Base-by-base conservation (phyloP, 2,329 filamentous ascomycete species). In the Geosmithia flava region DNA sequence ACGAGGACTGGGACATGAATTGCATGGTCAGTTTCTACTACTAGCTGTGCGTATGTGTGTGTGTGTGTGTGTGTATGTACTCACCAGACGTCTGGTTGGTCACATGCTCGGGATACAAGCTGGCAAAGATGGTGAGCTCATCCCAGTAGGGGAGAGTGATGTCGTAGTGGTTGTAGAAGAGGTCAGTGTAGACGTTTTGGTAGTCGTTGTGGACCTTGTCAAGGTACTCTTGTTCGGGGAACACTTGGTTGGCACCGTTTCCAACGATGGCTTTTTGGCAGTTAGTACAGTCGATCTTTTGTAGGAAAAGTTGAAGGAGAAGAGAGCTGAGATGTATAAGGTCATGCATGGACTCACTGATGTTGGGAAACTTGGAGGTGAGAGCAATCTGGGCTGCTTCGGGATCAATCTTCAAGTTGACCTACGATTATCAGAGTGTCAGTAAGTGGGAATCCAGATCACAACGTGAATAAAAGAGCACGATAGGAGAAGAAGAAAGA, bases 341-440 rank as follows among this genome's bases (percentile, higher is more conserved):
- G 40, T 20, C n/a, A 27, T 27, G 23, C 4, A 27, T 27, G 23
- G n/a, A 43, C 41, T 15, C 19, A 43, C 41, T 59, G 48, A 70
- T 73, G 40, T 65, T 66, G 7, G 68, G 67, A 52, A 72, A 75
- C 29, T 63, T 55, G 7, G 72, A 69, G 1, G 65, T 71, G 17
- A 76, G 53, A 0, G 69, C 69, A 46, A 74, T 72, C 52, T 74
- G 72, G 17, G 69, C 60, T 2, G 65, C 68, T 56, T 75, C 71
- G 1, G 71, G 70, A 47, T 75, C 71, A 41, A 72, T 66, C 62
- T 72, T 73, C 2, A 74, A 56, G 56, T 74, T 76, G 55, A 73
- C 70, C 52, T 70, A 10, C 53, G 59, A 8, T 5, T 4, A 27
- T 27, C 47, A 53, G 59, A 46, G 56, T 57, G 37, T 58, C 15